Evolutionary conservation across 371 early-diverging fungal genomes (phyloP).

Genomic region (Lichtheimia ramosa): DNA sequence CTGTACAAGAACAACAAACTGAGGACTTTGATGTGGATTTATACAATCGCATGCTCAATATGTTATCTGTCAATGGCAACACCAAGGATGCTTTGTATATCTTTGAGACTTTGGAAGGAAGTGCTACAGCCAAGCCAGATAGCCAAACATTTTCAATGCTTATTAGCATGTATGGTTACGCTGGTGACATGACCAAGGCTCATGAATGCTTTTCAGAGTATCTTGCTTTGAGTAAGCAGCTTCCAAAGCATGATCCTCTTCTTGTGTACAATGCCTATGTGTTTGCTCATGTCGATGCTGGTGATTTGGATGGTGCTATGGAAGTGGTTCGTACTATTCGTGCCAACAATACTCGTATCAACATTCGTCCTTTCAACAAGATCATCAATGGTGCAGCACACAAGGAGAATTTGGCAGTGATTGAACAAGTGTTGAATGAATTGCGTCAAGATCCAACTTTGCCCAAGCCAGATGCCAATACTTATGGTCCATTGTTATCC

Average conservation of each 20-base stretch:
- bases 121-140: slow-evolving; percentile 32
- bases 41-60: slow-evolving; percentile 43
- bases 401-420: slow-evolving; percentile 28
- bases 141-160: slow-evolving; percentile 44
- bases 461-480: slow-evolving; percentile 39
- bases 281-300: slow-evolving; percentile 43
- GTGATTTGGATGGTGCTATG: slow-evolving; percentile 40
- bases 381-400: slow-evolving; percentile 36
- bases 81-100: slow-evolving; percentile 46
- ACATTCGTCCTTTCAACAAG: slow-evolving; percentile 40
- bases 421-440: slow-evolving; percentile 20
- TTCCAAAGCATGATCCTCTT: slow-evolving; percentile 32
- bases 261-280: slow-evolving; percentile 48
- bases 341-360: slow-evolving; percentile 33
- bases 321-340: slow-evolving; percentile 38
- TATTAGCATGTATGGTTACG: slow-evolving; percentile 45
- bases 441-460: slow-evolving; percentile 20
- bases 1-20: slow-evolving; percentile 32
- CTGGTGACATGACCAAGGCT: slow-evolving; percentile 43
- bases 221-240: slow-evolving; percentile 15
- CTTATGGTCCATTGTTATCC: slow-evolving; percentile 39
- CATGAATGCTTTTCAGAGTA: slow-evolving; percentile 52
- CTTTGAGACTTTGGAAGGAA: slow-evolving; percentile 47
- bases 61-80: slow-evolving; percentile 38
- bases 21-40: slow-evolving; percentile 43